Evolutionary conservation across 2,329 filamentous ascomycete genomes (phyloP).

Genomic region (Diaporthe sp.): DNA sequence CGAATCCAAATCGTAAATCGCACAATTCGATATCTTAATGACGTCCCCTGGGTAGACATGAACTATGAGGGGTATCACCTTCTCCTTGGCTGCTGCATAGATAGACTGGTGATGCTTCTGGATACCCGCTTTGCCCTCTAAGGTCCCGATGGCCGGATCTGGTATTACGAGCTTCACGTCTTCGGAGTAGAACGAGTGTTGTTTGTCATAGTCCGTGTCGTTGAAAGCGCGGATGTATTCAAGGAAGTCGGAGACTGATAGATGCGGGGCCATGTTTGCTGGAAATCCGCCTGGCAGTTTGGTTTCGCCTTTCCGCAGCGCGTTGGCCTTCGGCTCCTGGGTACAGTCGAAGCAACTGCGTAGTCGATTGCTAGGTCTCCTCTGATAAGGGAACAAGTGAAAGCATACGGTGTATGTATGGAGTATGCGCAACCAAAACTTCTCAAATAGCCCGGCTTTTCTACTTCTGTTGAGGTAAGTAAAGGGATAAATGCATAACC

Average conservation of each 20-base stretch:
- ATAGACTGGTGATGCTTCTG: not conserved
- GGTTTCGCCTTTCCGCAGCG: too few relatives aligned
- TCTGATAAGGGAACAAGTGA: not conserved
- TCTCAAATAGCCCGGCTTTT: too few relatives aligned
- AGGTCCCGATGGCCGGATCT: not conserved
- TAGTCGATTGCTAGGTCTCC: too few relatives aligned
- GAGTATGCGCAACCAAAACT: too few relatives aligned
- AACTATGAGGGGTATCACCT: not conserved
- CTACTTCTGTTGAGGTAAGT: too few relatives aligned
- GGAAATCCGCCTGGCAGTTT: too few relatives aligned
- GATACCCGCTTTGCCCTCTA: not conserved
- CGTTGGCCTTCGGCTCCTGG: too few relatives aligned
- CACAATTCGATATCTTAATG: not conserved
- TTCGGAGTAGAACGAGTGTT: not conserved
- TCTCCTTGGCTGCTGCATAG: not conserved
- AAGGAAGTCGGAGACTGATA: not conserved
- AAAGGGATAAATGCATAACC: not conserved
- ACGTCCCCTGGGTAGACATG: not conserved
- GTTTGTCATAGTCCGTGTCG: not conserved
- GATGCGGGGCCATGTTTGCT: not conserved
- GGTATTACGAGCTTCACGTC: not conserved
- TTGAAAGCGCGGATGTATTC: not conserved
- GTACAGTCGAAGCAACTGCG: not conserved
- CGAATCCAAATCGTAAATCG: not conserved
- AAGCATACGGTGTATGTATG: too few relatives aligned